A percentile compares a stretch with the other conserved stretches of the same genome.
Evolutionary conservation across 148 eudicot species (phyloP).

Genomic region (Talinum fruticosum): DNA sequence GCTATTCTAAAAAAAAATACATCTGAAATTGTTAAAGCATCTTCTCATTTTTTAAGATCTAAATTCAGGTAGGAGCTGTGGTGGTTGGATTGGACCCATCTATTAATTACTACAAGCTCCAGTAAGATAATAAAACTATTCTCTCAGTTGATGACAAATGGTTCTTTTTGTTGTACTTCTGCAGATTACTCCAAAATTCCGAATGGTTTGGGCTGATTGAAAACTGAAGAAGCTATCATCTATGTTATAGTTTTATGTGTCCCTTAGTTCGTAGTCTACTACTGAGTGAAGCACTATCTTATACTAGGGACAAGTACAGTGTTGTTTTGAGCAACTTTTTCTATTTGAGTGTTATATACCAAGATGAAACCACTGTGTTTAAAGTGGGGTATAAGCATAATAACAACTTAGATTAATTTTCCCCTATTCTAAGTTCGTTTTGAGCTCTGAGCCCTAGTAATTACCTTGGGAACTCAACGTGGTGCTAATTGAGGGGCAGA

Average conservation of each 20-base stretch:
- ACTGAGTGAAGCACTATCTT: background rate
- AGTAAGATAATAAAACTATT: conserved; percentile 43
- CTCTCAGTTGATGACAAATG: background rate
- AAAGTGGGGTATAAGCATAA: too few species aligned
- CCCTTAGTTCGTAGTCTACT: background rate
- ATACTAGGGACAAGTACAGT: background rate
- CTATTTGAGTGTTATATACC: background rate
- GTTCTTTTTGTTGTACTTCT: background rate
- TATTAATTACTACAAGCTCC: conserved; percentile 84
- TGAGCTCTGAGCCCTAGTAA: background rate
- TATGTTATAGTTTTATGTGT: background rate
- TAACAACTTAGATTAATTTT: too few species aligned
- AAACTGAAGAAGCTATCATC: background rate
- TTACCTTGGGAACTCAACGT: background rate
- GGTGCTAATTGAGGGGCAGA: background rate
- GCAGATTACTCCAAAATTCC: background rate
- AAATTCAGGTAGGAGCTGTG: conserved; percentile 85
- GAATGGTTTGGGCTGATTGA: background rate
- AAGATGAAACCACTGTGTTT: background rate
- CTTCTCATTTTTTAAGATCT: conserved; percentile 12
- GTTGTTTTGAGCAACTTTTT: background rate
- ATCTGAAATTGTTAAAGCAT: background rate
- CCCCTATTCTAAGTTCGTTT: background rate
- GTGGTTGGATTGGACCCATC: conserved; percentile 86
- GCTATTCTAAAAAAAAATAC: background rate